Conservation (phyloP, 306 rosid species). For the Dalbergia cochinchinensis region DNA sequence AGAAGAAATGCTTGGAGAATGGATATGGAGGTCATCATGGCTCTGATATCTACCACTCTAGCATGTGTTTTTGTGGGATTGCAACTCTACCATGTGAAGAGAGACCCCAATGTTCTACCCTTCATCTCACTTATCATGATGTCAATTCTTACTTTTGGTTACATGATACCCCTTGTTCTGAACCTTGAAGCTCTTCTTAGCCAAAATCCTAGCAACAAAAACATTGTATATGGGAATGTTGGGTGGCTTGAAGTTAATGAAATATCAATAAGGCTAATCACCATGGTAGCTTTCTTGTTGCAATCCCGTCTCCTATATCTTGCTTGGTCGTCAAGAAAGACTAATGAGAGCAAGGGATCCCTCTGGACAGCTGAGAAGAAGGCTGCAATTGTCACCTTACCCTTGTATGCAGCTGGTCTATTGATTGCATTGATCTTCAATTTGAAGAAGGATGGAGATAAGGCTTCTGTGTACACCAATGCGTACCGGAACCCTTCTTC, state of each 20-base stretch:
- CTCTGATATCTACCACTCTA: conserved; percentile 64
- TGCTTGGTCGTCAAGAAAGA: conserved; percentile 62
- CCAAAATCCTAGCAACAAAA: conserved; percentile 31
- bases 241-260: conserved; percentile 69
- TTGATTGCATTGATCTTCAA: conserved; percentile 47
- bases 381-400: conserved; percentile 43
- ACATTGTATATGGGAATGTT: conserved; percentile 40
- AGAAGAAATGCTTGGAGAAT: conserved; percentile 51
- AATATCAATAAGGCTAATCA: conserved; percentile 53
- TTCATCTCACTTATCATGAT: conserved; percentile 68
- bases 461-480: neutral
- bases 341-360: conserved; percentile 27
- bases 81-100: conserved; percentile 69
- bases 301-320: conserved; percentile 64
- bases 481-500: conserved; percentile 22
- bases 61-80: conserved; percentile 60
- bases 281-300: conserved; percentile 65
- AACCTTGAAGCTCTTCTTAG: conserved; percentile 69
- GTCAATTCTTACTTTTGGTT: conserved; percentile 53
- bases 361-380: conserved; percentile 59
- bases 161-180: conserved; percentile 64
- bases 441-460: conserved; percentile 17
- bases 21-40: conserved; percentile 66
- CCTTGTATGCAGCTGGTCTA: conserved; percentile 49
- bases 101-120: conserved; percentile 58